Conservation (phyloP, 176 grass and related monocot species). For the Eragrostis nindensis region DNA sequence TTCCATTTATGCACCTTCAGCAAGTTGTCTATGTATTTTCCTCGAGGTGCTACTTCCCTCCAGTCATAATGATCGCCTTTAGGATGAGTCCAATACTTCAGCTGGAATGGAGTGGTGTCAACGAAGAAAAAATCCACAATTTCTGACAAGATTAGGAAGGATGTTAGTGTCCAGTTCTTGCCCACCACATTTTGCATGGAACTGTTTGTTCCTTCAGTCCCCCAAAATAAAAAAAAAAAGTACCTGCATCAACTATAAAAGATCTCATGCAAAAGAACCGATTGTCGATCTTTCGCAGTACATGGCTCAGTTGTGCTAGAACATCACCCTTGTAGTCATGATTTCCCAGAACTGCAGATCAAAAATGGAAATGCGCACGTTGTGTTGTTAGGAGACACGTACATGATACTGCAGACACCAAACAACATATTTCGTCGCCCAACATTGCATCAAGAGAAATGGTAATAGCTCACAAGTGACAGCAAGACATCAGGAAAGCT, state of each 20-base stretch:
- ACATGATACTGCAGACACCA: not conserved
- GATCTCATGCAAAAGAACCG: conserved; percentile 90
- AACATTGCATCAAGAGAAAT: not conserved
- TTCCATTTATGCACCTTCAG: conserved; percentile 55
- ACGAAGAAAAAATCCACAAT: conserved; percentile 85
- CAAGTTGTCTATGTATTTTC: conserved; percentile 62
- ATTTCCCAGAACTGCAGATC: conserved; percentile 73
- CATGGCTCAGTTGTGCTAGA: conserved; percentile 63
- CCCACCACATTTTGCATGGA: not conserved
- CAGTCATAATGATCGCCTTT: conserved; percentile 64
- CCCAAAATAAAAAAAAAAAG: not conserved
- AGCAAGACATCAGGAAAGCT: not conserved
- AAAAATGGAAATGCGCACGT: not conserved
- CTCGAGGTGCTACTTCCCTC: conserved; percentile 70
- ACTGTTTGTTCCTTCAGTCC: not conserved
- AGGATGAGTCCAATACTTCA: conserved; percentile 74
- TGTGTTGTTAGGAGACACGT: not conserved
- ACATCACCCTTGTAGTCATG: conserved; percentile 85
- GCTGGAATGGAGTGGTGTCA: conserved; percentile 74
- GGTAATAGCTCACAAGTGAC: not conserved
- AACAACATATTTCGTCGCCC: not conserved
- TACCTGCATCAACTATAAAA: conserved; percentile 76
- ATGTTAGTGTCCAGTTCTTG: not conserved
- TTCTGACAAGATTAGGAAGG: conserved; percentile 33
- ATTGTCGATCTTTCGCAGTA: conserved; percentile 55